Base-by-base conservation (phyloP, 2,329 filamentous ascomycete genomes). In the Bretziella fagacearum region DNA sequence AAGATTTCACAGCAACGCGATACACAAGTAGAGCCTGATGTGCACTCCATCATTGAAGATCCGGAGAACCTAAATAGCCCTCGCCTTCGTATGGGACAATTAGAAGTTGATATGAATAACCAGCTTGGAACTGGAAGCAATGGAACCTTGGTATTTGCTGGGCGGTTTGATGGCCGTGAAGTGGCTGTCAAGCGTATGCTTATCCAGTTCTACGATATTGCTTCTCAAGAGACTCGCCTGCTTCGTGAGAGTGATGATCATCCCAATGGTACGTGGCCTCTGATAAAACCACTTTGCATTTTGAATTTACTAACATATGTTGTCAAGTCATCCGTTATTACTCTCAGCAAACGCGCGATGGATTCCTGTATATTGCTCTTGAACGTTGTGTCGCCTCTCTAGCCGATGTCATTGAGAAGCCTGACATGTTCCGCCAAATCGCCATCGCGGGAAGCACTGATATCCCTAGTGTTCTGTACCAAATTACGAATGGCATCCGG, bases 121-220 rank as follows among this genome's bases (percentile, higher is more conserved):
- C 72, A 79, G 53, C 66, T 81, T 25, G 77, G 77, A 18, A 80
- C 84, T 50, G 91, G 91, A 47, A 96, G 89, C 60, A 93, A 95
- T 58, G 91, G 91, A n/a, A 98, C 91, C 0, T 78, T 93, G 46
- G 91, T 98, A 0, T 96, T 91, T 60, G 81, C 84, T 42, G 91
- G 91, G n/a, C 84, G 79, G 46, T 96, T 93, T 59, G 91, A 93
- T 60, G 86, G 86, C 20, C 80, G 87, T 44, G 81, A 87, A 37
- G 89, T 98, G 22, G 91, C 91, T 1, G 85, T 98, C 41, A 98
- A 98, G 68, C 78, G 91, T 27, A 93, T 98, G 85, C 69, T 96
- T 51, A 84, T 89, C 27, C 84, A 94, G 55, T 95, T 95, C 56
- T 95, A 87, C 59, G 89, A 94, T 53, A 84, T 98, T 55, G 91